Evolutionary conservation across 1,284 basidiomycete species (phyloP).

Genomic region (Ustilago xerochloae): DNA sequence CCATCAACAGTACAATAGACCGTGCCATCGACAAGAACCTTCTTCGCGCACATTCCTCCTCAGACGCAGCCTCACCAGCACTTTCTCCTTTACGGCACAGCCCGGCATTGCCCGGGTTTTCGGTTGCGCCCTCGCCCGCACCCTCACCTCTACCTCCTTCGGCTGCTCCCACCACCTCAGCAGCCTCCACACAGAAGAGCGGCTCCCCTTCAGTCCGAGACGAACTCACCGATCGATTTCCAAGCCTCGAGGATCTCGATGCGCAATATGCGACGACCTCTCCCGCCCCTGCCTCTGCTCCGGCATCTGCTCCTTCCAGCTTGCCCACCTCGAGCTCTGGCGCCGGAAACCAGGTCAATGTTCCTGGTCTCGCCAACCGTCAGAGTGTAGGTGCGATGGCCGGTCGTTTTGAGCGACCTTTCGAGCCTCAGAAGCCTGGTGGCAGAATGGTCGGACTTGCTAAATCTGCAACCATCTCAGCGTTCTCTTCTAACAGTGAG

Average conservation of each 20-base stretch:
- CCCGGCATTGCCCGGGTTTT: conserved; percentile 56
- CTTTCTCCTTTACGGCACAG: conserved; percentile 46
- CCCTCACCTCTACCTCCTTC: conserved; percentile 31
- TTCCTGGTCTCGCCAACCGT: conserved; percentile 43
- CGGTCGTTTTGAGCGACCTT: conserved; percentile 41
- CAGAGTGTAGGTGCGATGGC: conserved; percentile 52
- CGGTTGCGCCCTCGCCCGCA: conserved; percentile 21
- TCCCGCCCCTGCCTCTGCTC: neutral
- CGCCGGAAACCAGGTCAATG: conserved; percentile 6
- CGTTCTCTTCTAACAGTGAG: conserved; percentile 3
- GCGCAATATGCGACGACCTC: conserved; percentile 27
- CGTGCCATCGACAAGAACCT: conserved; percentile 30
- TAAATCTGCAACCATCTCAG: conserved; percentile 29
- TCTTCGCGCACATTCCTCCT: conserved; percentile 27
- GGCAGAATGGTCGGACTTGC: conserved; percentile 2
- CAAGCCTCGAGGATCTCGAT: conserved; percentile 57
- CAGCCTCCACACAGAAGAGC: neutral
- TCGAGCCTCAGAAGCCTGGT: conserved; percentile 19
- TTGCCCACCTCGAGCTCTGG: conserved; percentile 1
- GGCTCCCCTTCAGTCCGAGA: conserved; percentile 11
- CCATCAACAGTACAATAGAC: neutral
- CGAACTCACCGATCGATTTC: conserved; percentile 50
- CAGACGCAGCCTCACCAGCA: conserved; percentile 26
- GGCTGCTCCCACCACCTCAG: neutral
- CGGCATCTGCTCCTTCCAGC: conserved; percentile 9